Base-by-base conservation (phyloP, 169 alveolate genomes). In the Eimeria falciformis region DNA sequence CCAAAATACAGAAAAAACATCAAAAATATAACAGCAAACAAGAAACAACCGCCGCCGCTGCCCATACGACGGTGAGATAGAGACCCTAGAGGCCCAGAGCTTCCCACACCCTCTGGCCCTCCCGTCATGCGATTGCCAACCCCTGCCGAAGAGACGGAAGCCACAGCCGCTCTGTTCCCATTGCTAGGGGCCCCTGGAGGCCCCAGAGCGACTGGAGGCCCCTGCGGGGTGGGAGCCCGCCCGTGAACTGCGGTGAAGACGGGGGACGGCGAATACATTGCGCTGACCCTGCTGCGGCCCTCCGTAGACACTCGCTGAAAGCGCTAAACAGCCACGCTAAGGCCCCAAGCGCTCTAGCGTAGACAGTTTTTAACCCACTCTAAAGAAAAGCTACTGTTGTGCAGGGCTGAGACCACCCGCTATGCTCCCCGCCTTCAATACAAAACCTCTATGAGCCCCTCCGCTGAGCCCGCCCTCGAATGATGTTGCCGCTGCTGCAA, bases 11-110 rank as follows among this genome's bases (percentile, higher is more conserved):
- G 77, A 56, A 82, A 82, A 33, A 50, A 9, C 50, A 82, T 12
- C 58, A 56, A 62, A 40, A 82, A 58, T 81, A 95, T 17, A 17
- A 75, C 85, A 5, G 85, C 85, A 21, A 75, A 45, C 65, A 75
- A 50, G n/a, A 75, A 75, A 65, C 85, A 75, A 21, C 65, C 66
- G 33, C 45, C 45, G 27, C 85, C 62, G 14, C 62, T 50, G 62
- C 62, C 62, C 62, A 50, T 14, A 11, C 62, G 62, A 7, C 62
- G 7, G 62, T 50, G 62, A 14, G 62, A 50, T 11, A 50, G 7
- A 7, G 62, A 7, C 14, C 62, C 62, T 7, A 50, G 62, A 14
- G 62, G 62, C 14, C 62, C 62, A 7, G 62, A 14, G 7, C n/a
- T 7, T 7, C 62, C 62, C 62, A 7, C 62, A 11, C 62, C 62